Conservation (phyloP, 305 asterid genomes). For the Fraxinus greggii region DNA sequence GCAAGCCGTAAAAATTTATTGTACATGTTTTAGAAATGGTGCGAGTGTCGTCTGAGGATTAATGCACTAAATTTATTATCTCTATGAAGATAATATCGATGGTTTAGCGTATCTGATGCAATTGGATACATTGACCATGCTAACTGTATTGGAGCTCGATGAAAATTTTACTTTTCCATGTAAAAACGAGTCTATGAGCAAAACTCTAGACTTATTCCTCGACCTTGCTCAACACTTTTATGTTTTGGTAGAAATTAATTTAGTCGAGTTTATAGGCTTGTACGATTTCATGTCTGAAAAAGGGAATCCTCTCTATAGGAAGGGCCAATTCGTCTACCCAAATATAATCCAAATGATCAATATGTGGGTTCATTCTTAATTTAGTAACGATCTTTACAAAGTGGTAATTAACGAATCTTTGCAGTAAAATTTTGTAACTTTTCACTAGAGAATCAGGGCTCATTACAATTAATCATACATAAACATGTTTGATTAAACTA, state of each 20-base stretch:
- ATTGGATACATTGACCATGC: background rate
- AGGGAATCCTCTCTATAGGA: too few species aligned
- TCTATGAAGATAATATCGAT: background rate
- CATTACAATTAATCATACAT: background rate
- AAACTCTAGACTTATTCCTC: too few species aligned
- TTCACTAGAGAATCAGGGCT: background rate
- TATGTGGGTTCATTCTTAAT: background rate
- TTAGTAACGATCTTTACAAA: background rate
- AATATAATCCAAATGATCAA: too few species aligned
- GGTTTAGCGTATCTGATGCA: background rate
- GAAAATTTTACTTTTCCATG: background rate
- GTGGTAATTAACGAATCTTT: background rate
- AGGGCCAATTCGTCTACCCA: too few species aligned
- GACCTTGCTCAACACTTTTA: too few species aligned
- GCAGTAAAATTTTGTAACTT: background rate
- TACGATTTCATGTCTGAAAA: background rate
- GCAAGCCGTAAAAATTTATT: background rate
- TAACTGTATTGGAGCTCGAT: background rate
- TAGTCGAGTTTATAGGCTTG: background rate
- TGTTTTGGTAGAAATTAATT: too few species aligned
- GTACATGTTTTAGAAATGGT: background rate
- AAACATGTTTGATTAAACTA: constrained; percentile 18
- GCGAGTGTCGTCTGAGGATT: background rate
- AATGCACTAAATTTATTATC: background rate
- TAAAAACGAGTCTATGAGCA: too few species aligned